These are phyloP conservation scores for Nepenthes mirabilis DNA, from an alignment of 148 eudicot genomes.

Conservation along the genomic window DNA sequence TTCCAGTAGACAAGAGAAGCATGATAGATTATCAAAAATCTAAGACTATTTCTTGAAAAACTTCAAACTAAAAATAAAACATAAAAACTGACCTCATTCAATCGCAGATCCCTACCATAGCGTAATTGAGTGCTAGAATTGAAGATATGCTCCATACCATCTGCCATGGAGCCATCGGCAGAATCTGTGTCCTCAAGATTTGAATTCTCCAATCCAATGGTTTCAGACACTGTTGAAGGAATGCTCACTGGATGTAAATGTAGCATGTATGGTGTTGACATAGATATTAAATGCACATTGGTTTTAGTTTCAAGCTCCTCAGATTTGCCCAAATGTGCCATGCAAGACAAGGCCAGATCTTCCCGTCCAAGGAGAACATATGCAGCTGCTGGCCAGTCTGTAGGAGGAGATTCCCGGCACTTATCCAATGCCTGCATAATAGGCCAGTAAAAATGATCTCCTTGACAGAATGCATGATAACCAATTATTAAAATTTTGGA, in stretches of 20 bases:
- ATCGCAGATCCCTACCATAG: conserved; percentile 88
- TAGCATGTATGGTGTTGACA: conserved; percentile 90
- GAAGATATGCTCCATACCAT: conserved; percentile 98
- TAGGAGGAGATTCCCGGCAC: conserved; percentile 96
- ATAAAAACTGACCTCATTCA: conserved; percentile 67
- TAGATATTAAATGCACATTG: conserved; percentile 47
- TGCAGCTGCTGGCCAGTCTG: conserved; percentile 96
- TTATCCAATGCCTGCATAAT: conserved; percentile 60
- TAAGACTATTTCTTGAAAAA: too few relatives aligned
- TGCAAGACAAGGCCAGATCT: conserved; percentile 74
- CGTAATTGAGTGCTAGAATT: conserved; percentile 81
- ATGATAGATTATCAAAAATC: too few relatives aligned
- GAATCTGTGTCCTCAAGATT: conserved; percentile 63
- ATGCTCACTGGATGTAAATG: conserved; percentile 80
- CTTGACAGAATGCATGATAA: not conserved
- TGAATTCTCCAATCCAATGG: conserved; percentile 37
- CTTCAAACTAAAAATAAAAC: too few relatives aligned
- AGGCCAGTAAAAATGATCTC: not conserved
- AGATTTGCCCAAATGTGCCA: conserved; percentile 35
- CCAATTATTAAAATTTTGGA: not conserved
- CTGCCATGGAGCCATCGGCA: conserved; percentile 52
- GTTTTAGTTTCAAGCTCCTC: conserved; percentile 44
- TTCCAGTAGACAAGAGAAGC: not conserved
- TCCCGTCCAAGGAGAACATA: conserved; percentile 97
- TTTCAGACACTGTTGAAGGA: conserved; percentile 66